Conservation (phyloP, 73 alveolate species). For the Symbiodinium natans region DNA sequence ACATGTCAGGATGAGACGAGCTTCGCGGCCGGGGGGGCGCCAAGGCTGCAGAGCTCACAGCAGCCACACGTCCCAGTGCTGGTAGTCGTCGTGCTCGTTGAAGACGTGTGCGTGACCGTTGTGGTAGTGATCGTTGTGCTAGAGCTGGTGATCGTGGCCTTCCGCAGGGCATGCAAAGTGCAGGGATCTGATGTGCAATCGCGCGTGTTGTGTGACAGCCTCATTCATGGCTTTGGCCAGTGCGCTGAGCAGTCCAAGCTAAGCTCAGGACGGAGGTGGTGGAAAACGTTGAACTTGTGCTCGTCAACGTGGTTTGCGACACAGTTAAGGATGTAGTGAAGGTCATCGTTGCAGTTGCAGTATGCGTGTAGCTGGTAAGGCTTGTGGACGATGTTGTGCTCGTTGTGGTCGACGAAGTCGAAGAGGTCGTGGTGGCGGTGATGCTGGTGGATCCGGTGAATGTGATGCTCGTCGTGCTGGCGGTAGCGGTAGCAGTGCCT, state of each 20-base stretch:
- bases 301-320: not conserved
- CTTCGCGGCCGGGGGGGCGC: not conserved
- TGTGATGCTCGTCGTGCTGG: not conserved
- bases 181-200: too few relatives aligned
- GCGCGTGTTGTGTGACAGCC: too few relatives aligned
- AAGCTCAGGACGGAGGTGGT: not conserved
- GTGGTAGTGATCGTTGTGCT: not conserved
- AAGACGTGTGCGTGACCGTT: not conserved
- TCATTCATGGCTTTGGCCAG: too few relatives aligned
- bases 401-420: not conserved
- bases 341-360: not conserved
- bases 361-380: not conserved
- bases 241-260: not conserved
- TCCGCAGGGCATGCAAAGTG: too few relatives aligned
- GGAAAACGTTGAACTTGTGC: not conserved
- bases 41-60: not conserved
- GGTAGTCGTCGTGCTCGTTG: not conserved
- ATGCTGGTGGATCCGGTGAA: not conserved
- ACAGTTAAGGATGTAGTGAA: not conserved
- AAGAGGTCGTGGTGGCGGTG: not conserved
- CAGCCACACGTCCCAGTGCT: slow-evolving; percentile 10
- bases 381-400: not conserved
- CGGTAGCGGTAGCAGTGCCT: not conserved
- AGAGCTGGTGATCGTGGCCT: not conserved
- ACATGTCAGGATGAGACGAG: too few relatives aligned